Base-by-base conservation (phyloP, 805 yeast species). In the Phaffomyces antillensis region DNA sequence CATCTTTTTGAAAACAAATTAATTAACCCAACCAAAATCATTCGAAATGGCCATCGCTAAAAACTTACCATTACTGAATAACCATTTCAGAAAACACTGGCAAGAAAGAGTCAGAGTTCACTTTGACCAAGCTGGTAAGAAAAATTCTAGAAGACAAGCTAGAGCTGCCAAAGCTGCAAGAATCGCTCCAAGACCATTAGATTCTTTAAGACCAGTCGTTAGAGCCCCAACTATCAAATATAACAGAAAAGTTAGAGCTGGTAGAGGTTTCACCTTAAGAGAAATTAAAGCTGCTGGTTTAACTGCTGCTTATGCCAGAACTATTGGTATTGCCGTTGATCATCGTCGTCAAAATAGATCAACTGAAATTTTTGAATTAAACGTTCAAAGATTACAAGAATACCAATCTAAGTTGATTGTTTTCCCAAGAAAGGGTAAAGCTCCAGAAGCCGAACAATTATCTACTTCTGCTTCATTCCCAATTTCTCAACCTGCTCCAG, bases 11-110 rank as follows among this genome's bases (percentile, higher is more conserved):
- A 31, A 3, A 31, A 7, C 33, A 13, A 31, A 13, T 31, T 20
- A 20, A 20, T 20, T 11, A 26, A 11, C 30, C 15, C 15, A n/a
- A n/a, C 16, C 4, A 31, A 33, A 16, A 33, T 17, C 4, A n/a
- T n/a, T 16, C 23, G 35, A 44, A 40, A 41, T 74, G 90, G 99
- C 98, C 76, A 89, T 93, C 83, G 76, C 93, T 66, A 91, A 93
- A 90, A 91, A 91, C 81, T 83, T 89, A 80, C 96, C 98, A 81
- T 79, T 91, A 79, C 86, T 87, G 83, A 88, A 87, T 85, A 91
- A 91, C 85, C 99, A 93, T 82, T 91, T 91, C 96, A 86, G 97
- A 83, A 91, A 91, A 87, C 91, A 91, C 96, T 93, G 99, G 99
- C 98, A 93, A 80, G 96, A 88, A 77, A 87, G 98, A 71, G 99